These are phyloP conservation scores for Neurospora pannonica DNA, from an alignment of 495 filamentous ascomycete species.

Conservation along the genomic window DNA sequence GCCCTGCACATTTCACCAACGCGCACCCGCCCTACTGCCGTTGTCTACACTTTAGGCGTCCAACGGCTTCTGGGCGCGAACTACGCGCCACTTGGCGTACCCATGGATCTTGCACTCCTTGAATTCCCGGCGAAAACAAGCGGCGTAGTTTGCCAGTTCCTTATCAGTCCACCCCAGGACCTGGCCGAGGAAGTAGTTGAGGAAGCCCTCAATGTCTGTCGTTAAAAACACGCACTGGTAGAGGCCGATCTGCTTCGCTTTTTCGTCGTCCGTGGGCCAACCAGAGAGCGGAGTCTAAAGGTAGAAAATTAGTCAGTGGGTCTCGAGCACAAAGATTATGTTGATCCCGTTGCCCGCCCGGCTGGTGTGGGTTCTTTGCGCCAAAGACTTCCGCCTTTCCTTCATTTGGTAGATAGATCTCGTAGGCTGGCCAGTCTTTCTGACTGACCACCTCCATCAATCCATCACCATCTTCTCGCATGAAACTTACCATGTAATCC, in stretches of 20 bases:
- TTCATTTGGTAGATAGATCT: neutral
- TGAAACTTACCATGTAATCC: neutral
- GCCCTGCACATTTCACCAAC: neutral
- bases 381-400: constrained; percentile 5
- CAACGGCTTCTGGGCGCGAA: neutral
- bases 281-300: constrained; percentile 31
- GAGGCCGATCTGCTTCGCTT: neutral
- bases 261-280: constrained; percentile 15
- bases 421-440: neutral
- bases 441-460: neutral
- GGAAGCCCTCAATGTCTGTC: constrained; percentile 25
- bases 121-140: constrained; percentile 24
- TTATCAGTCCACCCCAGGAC: constrained; percentile 23
- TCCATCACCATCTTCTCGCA: neutral
- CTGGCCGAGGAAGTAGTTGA: constrained; percentile 21
- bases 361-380: neutral
- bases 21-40: neutral
- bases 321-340: neutral
- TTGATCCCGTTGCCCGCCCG: neutral
- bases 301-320: neutral
- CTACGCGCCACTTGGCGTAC: neutral
- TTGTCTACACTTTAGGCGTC: neutral
- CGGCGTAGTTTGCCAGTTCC: constrained; percentile 26
- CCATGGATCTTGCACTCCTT: constrained; percentile 16
- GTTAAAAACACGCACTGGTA: constrained; percentile 16